Conservation (phyloP, 305 asterid species). For the Fraxinus angustifolia region DNA sequence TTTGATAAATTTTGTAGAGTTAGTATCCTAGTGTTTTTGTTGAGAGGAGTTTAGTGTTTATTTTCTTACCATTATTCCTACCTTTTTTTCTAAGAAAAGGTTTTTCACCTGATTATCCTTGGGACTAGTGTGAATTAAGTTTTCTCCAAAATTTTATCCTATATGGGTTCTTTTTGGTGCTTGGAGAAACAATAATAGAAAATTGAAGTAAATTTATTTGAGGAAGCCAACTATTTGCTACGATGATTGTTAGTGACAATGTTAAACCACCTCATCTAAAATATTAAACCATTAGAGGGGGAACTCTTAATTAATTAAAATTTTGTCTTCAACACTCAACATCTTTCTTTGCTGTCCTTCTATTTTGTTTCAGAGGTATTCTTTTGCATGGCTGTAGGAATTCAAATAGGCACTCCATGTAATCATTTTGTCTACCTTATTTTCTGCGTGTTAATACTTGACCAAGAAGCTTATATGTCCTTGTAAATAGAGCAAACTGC, state of each 20-base stretch:
- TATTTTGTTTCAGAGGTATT: neutral
- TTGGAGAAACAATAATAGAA: neutral
- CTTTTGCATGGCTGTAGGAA: neutral
- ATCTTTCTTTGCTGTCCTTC: neutral
- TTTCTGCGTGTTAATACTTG: constrained; percentile 9
- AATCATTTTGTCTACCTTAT: neutral
- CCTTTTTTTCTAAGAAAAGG: neutral
- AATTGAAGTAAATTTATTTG: neutral
- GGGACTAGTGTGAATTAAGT: neutral
- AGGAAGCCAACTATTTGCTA: neutral
- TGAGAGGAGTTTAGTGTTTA: neutral
- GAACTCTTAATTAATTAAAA: neutral
- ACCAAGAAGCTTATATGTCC: constrained; percentile 6
- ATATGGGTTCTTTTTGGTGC: neutral
- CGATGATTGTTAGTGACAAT: neutral
- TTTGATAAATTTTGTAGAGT: neutral
- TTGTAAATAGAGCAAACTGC: constrained; percentile 13
- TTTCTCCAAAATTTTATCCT: neutral
- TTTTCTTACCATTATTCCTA: neutral
- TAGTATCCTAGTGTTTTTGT: neutral
- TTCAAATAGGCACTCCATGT: neutral
- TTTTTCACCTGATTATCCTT: neutral
- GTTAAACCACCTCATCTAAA: neutral
- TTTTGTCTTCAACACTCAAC: neutral
- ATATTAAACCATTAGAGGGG: neutral